Conservation (phyloP, 768 basidiomycete species). For the Tulasnella sp. region DNA sequence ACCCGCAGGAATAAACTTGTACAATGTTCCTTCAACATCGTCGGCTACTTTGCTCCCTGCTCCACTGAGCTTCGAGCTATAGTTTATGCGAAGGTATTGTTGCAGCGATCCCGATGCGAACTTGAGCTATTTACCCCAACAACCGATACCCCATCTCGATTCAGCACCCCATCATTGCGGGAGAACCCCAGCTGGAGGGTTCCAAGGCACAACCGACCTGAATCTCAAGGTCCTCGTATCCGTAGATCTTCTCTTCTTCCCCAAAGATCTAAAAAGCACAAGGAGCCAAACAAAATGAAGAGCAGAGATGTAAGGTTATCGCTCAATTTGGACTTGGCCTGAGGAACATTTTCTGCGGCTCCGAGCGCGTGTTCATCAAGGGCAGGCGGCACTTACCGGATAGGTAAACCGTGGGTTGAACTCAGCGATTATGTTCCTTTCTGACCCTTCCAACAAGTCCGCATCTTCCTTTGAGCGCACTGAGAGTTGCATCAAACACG, state of each 20-base stretch:
- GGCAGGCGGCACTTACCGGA: slow-evolving; percentile 53
- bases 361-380: background rate
- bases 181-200: background rate
- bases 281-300: background rate
- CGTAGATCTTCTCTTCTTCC: slow-evolving; percentile 94
- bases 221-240: slow-evolving; percentile 78
- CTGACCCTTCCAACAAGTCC: slow-evolving; percentile 44
- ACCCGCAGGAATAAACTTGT: slow-evolving; percentile 75
- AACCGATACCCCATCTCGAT: slow-evolving; percentile 15
- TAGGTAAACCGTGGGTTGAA: slow-evolving; percentile 94
- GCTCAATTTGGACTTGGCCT: background rate
- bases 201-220: slow-evolving; percentile 57
- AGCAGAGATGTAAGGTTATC: background rate
- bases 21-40: slow-evolving; percentile 76
- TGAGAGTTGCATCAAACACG: slow-evolving; percentile 36
- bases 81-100: slow-evolving; percentile 67
- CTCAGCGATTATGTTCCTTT: slow-evolving; percentile 56
- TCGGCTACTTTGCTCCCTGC: slow-evolving; percentile 58
- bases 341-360: background rate
- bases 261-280: slow-evolving; percentile 82
- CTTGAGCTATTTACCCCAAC: slow-evolving; percentile 53
- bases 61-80: slow-evolving; percentile 59
- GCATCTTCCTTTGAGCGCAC: slow-evolving; percentile 70
- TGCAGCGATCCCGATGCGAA: slow-evolving; percentile 84
- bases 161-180: slow-evolving; percentile 1